phyloP scores from a whole-genome alignment of 225 moss, liverwort and hornwort species.

The Pleurozium schreberi region DNA sequence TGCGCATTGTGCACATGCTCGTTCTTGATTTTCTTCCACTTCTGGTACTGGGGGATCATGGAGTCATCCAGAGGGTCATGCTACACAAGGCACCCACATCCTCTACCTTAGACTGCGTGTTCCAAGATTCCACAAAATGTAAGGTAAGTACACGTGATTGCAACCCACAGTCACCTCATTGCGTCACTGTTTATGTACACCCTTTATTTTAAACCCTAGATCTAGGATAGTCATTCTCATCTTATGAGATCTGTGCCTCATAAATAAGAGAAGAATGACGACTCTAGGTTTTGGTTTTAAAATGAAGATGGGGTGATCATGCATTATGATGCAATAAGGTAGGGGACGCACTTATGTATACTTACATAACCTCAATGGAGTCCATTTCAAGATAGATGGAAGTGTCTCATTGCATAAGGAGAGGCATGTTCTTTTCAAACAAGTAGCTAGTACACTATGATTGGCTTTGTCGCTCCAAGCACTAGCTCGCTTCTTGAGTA shows the following conservation, averaged over 20 bases:
- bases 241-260: background rate
- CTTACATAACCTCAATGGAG: background rate
- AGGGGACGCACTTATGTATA: background rate
- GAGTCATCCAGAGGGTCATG: slow-evolving; percentile 69
- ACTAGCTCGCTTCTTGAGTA: background rate
- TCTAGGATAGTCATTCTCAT: background rate
- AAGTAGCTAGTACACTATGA: background rate
- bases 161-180: background rate
- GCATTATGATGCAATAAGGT: background rate
- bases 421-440: background rate
- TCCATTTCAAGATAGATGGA: background rate
- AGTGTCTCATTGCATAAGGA: background rate
- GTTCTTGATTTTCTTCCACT: slow-evolving; percentile 48
- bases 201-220: too few relatives aligned
- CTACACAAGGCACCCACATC: slow-evolving; percentile 1
- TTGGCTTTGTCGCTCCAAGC: background rate
- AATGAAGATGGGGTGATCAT: background rate
- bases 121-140: background rate
- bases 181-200: too few relatives aligned
- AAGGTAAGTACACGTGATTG: background rate
- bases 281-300: background rate
- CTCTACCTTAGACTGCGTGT: too few relatives aligned
- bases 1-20: slow-evolving; percentile 41
- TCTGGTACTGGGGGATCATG: slow-evolving; percentile 61
- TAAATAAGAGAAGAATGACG: background rate